Evolutionary conservation across 2,329 filamentous ascomycete species (phyloP), one percentile per base, ranked within the genome.

Genomic region (Eurotiales sp.): DNA sequence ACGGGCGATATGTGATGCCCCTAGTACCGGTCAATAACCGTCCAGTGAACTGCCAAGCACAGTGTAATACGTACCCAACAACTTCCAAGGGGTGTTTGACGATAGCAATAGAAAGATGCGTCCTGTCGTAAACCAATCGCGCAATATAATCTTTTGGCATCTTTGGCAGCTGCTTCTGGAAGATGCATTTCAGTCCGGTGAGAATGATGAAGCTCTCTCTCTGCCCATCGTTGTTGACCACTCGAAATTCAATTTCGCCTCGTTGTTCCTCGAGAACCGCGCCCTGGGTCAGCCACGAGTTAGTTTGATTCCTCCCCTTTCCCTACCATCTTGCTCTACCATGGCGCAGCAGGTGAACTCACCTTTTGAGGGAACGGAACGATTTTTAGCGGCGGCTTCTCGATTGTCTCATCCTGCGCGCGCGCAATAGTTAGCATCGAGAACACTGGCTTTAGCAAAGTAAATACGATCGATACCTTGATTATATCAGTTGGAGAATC

Each of bases 71-170:
- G 48, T 72, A 80, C 71, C 81, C 81, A 30, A 96, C 87, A n/a
- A 96, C 90, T 64, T 96, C 90, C 45, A 96, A 77, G 0, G 93
- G 92, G 62, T 95, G 91, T 76, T 97, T 97, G 61, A 97, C 89
- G 64, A 99, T 97, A 19, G 93, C 93, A 61, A 99, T 96, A 34
- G 90, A 96, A 55, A 97, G 70, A 74, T 99, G 93, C 5, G 92
- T 96, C 47, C 93, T 86, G 71, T 99, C 93, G 73, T 99, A 99
- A 53, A 99, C 93, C 7, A 99, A 83, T 34, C 93, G 88, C 3
- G 93, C 93, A 61, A 99, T 97, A 69, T 99, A 99, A 66, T 97
- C 93, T 71, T 97, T 96, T 12, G 93, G 93, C 93, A 99, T 99
- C 72, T 97, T 97, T 0, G 93, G 93, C 5, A 99, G 78, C 66